A percentile compares a stretch with the other conserved stretches of the same genome.
phyloP scores from a whole-genome alignment of 257 asterid species.

The Rhazya stricta region DNA sequence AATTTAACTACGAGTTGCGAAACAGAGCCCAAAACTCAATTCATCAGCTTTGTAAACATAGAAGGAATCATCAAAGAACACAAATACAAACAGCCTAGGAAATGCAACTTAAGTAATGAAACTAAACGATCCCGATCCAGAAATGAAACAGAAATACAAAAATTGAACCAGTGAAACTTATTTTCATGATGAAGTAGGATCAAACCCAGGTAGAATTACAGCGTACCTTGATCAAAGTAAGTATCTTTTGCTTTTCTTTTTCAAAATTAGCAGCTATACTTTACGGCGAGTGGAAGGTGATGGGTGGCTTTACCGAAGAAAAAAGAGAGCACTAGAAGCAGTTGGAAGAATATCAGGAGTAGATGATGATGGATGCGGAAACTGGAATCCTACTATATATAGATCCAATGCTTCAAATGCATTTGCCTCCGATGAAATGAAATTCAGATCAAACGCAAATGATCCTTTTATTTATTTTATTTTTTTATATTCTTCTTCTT shows the following conservation, averaged over 20 bases:
- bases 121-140: neutral
- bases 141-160: neutral
- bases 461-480: neutral
- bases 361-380: neutral
- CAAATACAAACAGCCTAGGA: neutral
- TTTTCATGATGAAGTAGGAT: neutral
- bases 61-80: neutral
- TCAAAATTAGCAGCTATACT: neutral
- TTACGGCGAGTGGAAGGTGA: neutral
- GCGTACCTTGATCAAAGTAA: neutral
- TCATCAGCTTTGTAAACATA: neutral
- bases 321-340: constrained; percentile 1
- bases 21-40: neutral
- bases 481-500: neutral
- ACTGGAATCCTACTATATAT: neutral
- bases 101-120: neutral
- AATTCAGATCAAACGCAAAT: neutral
- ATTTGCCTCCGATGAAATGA: neutral
- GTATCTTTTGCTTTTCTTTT: neutral
- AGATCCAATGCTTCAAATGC: neutral
- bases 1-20: neutral
- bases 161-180: neutral
- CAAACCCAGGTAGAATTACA: neutral
- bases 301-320: neutral
- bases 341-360: neutral